Base-by-base conservation (phyloP, 345 rosid species). In the Euclidium syriacum region DNA sequence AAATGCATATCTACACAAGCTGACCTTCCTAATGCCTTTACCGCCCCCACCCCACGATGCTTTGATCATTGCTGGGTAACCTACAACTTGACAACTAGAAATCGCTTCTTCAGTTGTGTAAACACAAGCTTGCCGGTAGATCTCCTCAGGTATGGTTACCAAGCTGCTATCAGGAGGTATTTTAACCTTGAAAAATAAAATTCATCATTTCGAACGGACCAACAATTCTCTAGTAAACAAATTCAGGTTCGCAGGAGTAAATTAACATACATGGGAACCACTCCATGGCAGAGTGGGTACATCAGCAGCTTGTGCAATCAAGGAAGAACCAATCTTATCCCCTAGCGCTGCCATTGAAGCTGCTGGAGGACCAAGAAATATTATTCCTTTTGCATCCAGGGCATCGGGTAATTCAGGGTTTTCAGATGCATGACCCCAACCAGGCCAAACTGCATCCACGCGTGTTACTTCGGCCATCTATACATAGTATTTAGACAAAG, bases 11-110 rank as follows among this genome's bases (percentile, higher is more conserved):
- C 43, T 26, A 41, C 72, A 41, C 70, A 60, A 29, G 63, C 77
- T 53, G 50, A 95, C 99, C 99, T 95, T 95, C 80, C 99, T 83
- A 69, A 95, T 95, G 62, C 99, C 99, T 84, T 95, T 90, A 68
- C 99, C 99, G 32, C 99, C 99, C 29, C 99, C 99, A 58, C 99
- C 99, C 99, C 99, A 95, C 0, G 99, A 95, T 41, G 99, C 99
- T 87, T 95, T 95, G 79, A 90, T 95, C 99, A 95, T 95, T 73
- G 99, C 96, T 52, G 99, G 99, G 79, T 95, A 95, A 71, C 99
- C 99, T 32, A 95, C 91, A 71, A 95, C 81, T 77, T 87, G 95
- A 78, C 97, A 95, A 69, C 99, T 95, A 47, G 90, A 89, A 78
- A 90, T 81, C 10, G 96, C 99, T 77, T 95, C 99, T 77, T 90